These are phyloP conservation scores for Prinsepia uniflora DNA, from an alignment of 306 rosid genomes.

Conservation along the genomic window DNA sequence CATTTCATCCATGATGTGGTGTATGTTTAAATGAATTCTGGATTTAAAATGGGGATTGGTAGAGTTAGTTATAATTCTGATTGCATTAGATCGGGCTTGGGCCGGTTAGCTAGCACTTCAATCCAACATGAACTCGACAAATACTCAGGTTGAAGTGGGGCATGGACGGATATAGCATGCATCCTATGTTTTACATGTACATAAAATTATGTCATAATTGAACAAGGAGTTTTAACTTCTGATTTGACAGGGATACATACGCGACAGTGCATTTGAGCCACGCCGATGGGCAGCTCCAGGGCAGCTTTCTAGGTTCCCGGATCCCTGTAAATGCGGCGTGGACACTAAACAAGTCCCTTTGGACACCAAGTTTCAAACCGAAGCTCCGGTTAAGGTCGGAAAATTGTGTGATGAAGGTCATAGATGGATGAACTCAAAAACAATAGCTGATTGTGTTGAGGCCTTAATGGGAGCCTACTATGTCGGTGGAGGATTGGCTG, in stretches of 20 bases:
- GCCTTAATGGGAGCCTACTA: conserved; percentile 88
- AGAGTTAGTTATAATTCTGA: too few species aligned
- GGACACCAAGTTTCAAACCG: conserved; percentile 52
- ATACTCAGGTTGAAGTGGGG: too few species aligned
- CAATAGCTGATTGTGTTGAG: conserved; percentile 86
- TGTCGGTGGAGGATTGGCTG: conserved; percentile 65
- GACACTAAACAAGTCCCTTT: conserved; percentile 79
- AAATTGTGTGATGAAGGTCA: conserved; percentile 79
- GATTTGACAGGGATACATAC: conserved; percentile 56
- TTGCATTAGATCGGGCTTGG: too few species aligned
- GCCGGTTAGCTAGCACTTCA: too few species aligned
- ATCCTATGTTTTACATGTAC: not conserved
- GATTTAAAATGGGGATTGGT: too few species aligned
- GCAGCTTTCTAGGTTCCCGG: conserved; percentile 47
- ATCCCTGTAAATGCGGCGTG: conserved; percentile 66
- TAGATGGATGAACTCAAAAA: conserved; percentile 84
- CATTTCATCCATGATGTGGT: too few species aligned
- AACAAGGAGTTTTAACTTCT: conserved; percentile 14
- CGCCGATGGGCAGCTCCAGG: conserved; percentile 99
- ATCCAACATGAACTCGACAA: too few species aligned
- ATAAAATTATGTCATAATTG: too few species aligned
- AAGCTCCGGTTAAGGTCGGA: conserved; percentile 59
- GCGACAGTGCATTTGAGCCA: conserved; percentile 83
- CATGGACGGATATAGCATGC: too few species aligned
- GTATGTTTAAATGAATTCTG: too few species aligned